These are phyloP conservation scores for Vaucheria bursata DNA, from an alignment of 352 stramenopile genomes.

Conservation along the genomic window DNA sequence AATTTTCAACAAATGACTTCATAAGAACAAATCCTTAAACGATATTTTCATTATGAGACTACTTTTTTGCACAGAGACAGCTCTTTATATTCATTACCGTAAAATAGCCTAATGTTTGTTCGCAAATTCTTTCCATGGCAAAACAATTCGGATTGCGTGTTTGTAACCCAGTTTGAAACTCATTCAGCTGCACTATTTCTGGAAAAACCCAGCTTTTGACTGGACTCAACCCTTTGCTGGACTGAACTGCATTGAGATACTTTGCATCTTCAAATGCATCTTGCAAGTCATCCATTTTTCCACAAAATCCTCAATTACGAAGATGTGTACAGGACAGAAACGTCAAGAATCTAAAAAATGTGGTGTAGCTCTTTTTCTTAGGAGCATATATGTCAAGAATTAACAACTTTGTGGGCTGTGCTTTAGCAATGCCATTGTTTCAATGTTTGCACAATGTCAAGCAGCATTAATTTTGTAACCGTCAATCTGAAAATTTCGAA, in stretches of 20 bases:
- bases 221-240: slow-evolving; percentile 30
- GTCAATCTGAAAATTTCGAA: too few relatives aligned
- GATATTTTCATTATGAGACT: background rate
- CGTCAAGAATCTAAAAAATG: too few relatives aligned
- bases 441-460: too few relatives aligned
- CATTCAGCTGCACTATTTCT: slow-evolving; percentile 34
- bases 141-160: slow-evolving; percentile 15
- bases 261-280: slow-evolving; percentile 46
- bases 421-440: too few relatives aligned
- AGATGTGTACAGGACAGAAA: too few relatives aligned
- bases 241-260: slow-evolving; percentile 43
- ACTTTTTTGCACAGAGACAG: background rate
- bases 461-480: too few relatives aligned
- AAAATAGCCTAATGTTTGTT: slow-evolving; percentile 33
- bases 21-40: background rate
- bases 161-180: slow-evolving; percentile 33
- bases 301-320: too few relatives aligned
- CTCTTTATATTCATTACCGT: slow-evolving; percentile 21
- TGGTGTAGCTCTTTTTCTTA: too few relatives aligned
- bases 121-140: slow-evolving; percentile 32
- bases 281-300: slow-evolving; percentile 48
- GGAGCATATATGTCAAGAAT: too few relatives aligned
- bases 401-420: too few relatives aligned
- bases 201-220: slow-evolving; percentile 42
- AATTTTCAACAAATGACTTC: slow-evolving; percentile 14